Percentiles rank a stretch among this genome's conserved stretches.
Evolutionary conservation across 768 basidiomycete species (phyloP).

Genomic region (Glaciozyma martinii): DNA sequence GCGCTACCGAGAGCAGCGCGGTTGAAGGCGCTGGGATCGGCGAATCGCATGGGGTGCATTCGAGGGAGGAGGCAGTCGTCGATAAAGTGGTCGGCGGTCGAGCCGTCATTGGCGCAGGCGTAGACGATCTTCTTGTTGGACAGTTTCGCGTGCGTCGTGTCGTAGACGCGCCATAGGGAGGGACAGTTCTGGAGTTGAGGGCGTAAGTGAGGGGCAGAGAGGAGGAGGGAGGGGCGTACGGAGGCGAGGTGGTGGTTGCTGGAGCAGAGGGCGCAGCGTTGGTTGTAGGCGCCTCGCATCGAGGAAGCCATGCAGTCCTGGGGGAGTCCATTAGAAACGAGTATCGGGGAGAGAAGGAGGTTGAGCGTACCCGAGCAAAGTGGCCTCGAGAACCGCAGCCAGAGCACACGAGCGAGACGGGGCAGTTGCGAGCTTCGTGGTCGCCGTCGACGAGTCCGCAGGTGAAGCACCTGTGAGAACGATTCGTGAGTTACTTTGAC

Average conservation of each 20-base stretch:
- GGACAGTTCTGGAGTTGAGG: constrained; percentile 20
- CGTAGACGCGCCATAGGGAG: constrained; percentile 23
- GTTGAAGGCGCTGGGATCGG: constrained; percentile 27
- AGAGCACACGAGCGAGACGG: constrained; percentile 25
- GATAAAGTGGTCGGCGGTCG: constrained; percentile 26
- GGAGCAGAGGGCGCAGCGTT: constrained; percentile 14
- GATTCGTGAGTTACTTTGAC: neutral
- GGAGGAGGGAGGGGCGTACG: constrained; percentile 1
- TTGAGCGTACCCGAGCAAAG: constrained; percentile 11
- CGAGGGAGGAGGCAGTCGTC: constrained; percentile 29
- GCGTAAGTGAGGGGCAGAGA: neutral
- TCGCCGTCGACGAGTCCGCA: constrained; percentile 28
- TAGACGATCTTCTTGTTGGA: constrained; percentile 20
- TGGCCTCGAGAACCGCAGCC: constrained; percentile 28
- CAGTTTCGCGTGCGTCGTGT: constrained; percentile 22
- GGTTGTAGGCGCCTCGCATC: constrained; percentile 4
- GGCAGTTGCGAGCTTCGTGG: constrained; percentile 30
- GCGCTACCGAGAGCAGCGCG: constrained; percentile 18
- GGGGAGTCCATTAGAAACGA: no score
- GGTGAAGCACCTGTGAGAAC: constrained; percentile 15
- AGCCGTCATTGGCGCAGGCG: constrained; percentile 29
- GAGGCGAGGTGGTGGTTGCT: constrained; percentile 13
- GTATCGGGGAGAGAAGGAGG: neutral
- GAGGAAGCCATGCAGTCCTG: constrained; percentile 15
- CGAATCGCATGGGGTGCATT: constrained; percentile 24